These are phyloP conservation scores for Corylus heterophylla DNA, from an alignment of 306 rosid genomes.

Conservation along the genomic window DNA sequence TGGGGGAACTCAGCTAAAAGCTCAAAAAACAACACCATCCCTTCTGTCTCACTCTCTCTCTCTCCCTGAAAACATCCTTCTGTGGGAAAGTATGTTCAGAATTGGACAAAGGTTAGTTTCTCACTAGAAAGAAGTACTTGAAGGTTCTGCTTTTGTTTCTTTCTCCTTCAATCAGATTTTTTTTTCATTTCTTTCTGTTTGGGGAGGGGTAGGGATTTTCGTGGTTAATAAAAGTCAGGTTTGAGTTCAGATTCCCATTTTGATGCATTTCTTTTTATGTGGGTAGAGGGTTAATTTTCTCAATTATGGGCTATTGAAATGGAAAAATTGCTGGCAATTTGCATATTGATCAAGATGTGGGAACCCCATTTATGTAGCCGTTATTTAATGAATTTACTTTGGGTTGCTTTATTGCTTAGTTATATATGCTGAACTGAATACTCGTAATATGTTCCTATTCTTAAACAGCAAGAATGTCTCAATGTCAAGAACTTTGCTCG, in stretches of 20 bases:
- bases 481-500: conserved; percentile 38
- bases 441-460: conserved; percentile 27
- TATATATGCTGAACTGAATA: neutral
- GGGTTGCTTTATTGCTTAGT: conserved; percentile 16
- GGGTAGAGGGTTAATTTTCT: neutral
- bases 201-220: neutral
- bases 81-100: conserved; percentile 38
- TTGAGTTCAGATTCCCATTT: neutral
- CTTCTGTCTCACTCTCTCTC: neutral
- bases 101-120: conserved; percentile 39
- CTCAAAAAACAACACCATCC: conserved; percentile 2
- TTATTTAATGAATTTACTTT: conserved; percentile 21
- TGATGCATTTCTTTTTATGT: neutral
- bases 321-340: neutral
- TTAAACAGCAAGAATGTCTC: conserved; percentile 35
- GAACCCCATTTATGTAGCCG: neutral
- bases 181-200: neutral
- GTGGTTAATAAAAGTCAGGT: neutral
- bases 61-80: conserved; percentile 9
- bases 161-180: neutral
- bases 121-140: neutral
- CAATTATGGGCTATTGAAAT: neutral
- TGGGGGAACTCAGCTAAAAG: neutral
- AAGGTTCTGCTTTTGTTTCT: conserved; percentile 3
- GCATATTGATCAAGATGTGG: neutral